These are phyloP conservation scores for Hypoxylon trugodes DNA, from an alignment of 495 filamentous ascomycete species.

Conservation along the genomic window DNA sequence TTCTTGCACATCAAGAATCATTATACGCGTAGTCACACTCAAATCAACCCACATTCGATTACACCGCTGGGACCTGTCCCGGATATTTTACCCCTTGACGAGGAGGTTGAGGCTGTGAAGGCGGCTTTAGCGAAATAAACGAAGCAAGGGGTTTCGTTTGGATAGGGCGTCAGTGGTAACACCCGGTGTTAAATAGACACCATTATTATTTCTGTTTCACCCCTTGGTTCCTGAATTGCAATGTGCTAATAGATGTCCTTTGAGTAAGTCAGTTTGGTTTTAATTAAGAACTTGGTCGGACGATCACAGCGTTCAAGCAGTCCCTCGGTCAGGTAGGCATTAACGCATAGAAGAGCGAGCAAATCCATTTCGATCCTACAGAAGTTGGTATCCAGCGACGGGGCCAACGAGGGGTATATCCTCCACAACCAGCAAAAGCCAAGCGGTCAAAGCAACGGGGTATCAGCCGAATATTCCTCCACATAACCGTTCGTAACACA, in stretches of 20 bases:
- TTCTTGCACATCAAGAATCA: constrained; percentile 70
- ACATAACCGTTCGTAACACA: no score
- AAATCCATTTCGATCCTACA: background rate
- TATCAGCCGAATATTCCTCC: no score
- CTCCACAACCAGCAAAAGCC: background rate
- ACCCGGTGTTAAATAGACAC: no score
- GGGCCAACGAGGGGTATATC: constrained; percentile 3
- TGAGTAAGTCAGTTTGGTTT: no score
- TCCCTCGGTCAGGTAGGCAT: no score
- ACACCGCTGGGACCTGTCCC: constrained; percentile 73
- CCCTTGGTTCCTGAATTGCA: no score
- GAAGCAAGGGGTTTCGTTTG: background rate
- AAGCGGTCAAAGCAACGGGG: background rate
- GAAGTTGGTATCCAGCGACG: background rate
- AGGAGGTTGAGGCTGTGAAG: constrained; percentile 51
- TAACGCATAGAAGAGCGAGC: background rate
- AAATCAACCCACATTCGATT: constrained; percentile 63
- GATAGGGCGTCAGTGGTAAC: no score
- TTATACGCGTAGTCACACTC: constrained; percentile 61
- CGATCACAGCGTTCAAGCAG: no score
- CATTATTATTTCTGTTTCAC: no score
- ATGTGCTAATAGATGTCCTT: no score
- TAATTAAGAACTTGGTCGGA: no score
- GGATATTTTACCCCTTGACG: constrained; percentile 59
- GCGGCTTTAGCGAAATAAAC: constrained; percentile 13